A percentile compares a stretch with the other conserved stretches of the same genome.
These are phyloP conservation scores for Telopea speciosissima DNA, from an alignment of 177 flowering plant species.

Conservation along the genomic window DNA sequence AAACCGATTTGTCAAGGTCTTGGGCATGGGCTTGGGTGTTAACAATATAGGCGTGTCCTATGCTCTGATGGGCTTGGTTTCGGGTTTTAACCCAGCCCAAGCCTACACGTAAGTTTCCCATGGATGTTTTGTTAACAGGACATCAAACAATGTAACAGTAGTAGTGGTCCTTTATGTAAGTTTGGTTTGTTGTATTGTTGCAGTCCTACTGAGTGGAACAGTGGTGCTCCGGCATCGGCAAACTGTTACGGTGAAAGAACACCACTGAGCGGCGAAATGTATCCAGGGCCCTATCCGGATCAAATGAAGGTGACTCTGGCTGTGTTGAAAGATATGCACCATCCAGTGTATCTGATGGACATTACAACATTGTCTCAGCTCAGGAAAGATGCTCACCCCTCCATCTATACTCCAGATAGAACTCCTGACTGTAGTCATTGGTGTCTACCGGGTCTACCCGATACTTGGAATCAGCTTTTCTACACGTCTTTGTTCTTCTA, in stretches of 20 bases:
- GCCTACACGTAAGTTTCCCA: too few species aligned
- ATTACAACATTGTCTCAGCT: constrained; percentile 66
- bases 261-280: constrained; percentile 37
- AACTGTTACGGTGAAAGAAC: constrained; percentile 67
- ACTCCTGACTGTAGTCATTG: constrained; percentile 92
- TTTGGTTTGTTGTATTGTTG: background rate
- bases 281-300: constrained; percentile 39
- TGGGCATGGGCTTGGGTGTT: too few species aligned
- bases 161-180: too few species aligned
- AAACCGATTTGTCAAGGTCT: too few species aligned
- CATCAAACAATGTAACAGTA: too few species aligned
- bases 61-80: too few species aligned
- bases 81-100: too few species aligned
- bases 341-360: constrained; percentile 56
- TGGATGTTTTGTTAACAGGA: too few species aligned
- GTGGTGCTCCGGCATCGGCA: constrained; percentile 30
- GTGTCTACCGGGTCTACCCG: constrained; percentile 92
- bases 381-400: constrained; percentile 85
- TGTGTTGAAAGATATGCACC: constrained; percentile 46
- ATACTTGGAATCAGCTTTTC: constrained; percentile 85
- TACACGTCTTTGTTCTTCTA: constrained; percentile 54
- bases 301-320: constrained; percentile 48
- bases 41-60: too few species aligned
- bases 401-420: constrained; percentile 60
- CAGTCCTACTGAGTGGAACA: constrained; percentile 77